Evolutionary conservation across 2,329 filamentous ascomycete species (phyloP), one percentile per base, ranked within the genome.

Genomic region (Arthroderma uncinatum): DNA sequence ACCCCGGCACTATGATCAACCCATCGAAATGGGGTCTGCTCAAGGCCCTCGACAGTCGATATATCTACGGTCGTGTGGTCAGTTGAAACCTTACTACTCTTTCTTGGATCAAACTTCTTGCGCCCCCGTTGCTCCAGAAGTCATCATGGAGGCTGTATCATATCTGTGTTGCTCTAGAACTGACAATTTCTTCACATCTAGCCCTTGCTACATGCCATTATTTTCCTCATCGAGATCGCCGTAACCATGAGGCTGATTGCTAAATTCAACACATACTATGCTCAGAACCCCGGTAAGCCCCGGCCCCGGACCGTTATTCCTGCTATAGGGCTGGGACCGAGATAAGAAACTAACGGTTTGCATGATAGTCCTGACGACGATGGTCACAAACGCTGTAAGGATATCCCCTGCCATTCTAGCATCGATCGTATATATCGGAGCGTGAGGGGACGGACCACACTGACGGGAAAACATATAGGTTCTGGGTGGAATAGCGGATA

Each of bases 181-280:
- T 52, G 12, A 57, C 58, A 53, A 53, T 58, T 60, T 59, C 23
- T 53, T 54, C 53, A 21, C 19, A 12, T 64, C 62, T 71, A 97
- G 93, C 92, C 93, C 66, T 78, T 97, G 57, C 77, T 97, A 58
- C 90, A 97, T 76, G 79, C 84, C 59, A 78, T 94, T 67, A 81
- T 96, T 62, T 87, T 95, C 71, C 72, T 96, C 47, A 80, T 95
- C 73, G 87, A 98, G 74, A 88, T 97, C 83, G 84, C 83, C 58
- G 84, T 95, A 71, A 82, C 92, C 61, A 87, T 86, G 63, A 81
- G 93, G 63, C 77, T 98, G 57, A 84, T 85, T 48, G 82, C 88
- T 65, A 88, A 89, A 69, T 98, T 95, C 79, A 96, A 95, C 74
- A 81, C 83, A 64, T 95, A 94, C 76, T 98, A 97, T 81, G 85